Base-by-base conservation (phyloP, 2,329 filamentous ascomycete species). In the Penicillium sp. region DNA sequence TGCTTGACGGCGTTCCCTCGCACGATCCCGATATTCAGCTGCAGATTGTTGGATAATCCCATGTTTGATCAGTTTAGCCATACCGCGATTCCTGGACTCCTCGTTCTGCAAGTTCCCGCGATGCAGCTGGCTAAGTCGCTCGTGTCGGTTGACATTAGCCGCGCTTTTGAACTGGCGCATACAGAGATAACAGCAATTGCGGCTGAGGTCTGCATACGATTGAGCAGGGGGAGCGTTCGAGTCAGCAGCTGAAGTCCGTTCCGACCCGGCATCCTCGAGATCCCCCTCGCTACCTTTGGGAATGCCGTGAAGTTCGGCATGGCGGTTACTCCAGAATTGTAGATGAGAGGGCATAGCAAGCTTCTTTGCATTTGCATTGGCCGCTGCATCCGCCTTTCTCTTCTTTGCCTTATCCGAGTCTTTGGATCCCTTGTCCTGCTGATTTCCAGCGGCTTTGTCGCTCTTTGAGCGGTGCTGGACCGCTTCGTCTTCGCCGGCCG, bases 311-410 rank as follows among this genome's bases (percentile, higher is more conserved):
- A 86, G 67, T 54, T 86, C 81, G 2, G 81, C 81, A 56, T 84
- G 81, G 34, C 82, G 79, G 54, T 84, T 80, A 33, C 80, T 79
- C 83, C 83, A 86, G 60, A 83, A 84, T 60, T 85, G 80, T 31
- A 86, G 70, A 61, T 86, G 81, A 1, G 81, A 79, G 3, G 80
- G 77, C 34, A 83, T 73, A 6, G 74, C 69, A 50, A 79, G 56
- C 39, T 72, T 73, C 48, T 70, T 70, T 7, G 56, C 47, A 4
- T 50, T 59, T 21, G 58, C 55, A 36, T 35, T 66, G 13, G 62
- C 58, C 3, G 63, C 54, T 4, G 56, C 47, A n/a, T 73, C 71
- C 1, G 70, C 65, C 46, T 75, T 74, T 44, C 70, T 58, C 45
- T 73, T 72, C 50, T 72, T 74, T 8, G 54, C 54, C 34, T 72